These are phyloP conservation scores for Gomphus bonarii DNA, from an alignment of 1,284 basidiomycete genomes.

Conservation along the genomic window DNA sequence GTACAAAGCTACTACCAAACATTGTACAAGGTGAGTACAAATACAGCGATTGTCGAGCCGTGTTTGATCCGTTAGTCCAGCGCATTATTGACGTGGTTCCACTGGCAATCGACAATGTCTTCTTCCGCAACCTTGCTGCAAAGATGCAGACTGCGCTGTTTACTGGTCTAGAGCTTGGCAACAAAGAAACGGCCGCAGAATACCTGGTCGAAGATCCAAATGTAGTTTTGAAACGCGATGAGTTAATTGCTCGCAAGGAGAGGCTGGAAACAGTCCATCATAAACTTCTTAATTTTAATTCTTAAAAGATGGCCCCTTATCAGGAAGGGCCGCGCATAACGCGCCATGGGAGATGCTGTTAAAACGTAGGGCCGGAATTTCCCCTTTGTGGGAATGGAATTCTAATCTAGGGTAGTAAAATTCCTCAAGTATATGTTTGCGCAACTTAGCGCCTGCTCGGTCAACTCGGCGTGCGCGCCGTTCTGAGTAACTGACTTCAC, in stretches of 20 bases:
- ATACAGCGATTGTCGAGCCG: no score
- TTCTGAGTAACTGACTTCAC: no score
- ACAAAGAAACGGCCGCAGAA: not conserved
- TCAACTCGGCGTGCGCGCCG: no score
- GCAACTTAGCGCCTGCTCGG: no score
- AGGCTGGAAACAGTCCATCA: not conserved
- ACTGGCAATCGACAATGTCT: not conserved
- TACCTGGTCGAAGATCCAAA: not conserved
- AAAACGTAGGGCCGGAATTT: no score
- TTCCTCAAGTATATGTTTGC: no score
- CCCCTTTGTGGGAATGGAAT: no score
- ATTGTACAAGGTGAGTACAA: not conserved
- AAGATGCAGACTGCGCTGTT: not conserved
- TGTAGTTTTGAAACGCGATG: not conserved
- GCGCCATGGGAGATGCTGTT: no score
- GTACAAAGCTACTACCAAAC: not conserved
- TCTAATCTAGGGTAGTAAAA: no score
- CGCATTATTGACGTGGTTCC: not conserved
- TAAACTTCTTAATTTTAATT: not conserved
- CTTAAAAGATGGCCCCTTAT: not conserved
- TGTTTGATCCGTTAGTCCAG: not conserved
- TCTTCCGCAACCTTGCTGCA: not conserved
- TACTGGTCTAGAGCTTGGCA: not conserved
- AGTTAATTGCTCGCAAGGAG: not conserved
- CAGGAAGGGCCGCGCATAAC: no score